Conservation (phyloP, 495 filamentous ascomycete species). For the Aspergillus homomorphus region DNA sequence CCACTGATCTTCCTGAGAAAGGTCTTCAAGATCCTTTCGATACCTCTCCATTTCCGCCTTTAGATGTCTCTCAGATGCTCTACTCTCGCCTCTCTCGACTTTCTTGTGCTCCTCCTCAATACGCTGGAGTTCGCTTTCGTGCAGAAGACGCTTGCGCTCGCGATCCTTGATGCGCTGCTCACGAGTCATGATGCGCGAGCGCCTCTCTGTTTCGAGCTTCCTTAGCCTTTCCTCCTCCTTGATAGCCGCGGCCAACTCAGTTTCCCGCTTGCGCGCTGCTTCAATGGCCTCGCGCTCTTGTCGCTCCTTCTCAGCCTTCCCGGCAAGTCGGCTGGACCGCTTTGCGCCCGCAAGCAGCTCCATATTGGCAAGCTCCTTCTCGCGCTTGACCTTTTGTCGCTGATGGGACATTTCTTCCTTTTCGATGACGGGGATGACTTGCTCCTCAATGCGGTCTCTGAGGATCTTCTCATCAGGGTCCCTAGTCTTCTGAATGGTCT, state of each 20-base stretch:
- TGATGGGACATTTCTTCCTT: conserved; percentile 74
- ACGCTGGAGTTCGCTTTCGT: conserved; percentile 77
- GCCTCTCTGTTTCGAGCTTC: conserved; percentile 71
- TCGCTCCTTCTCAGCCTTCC: conserved; percentile 74
- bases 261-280: conserved; percentile 65
- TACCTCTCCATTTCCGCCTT: conserved; percentile 74
- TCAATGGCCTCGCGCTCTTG: conserved; percentile 67
- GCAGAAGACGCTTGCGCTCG: conserved; percentile 71
- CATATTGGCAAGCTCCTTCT: conserved; percentile 76
- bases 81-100: conserved; percentile 56
- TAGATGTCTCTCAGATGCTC: conserved; percentile 74
- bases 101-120: conserved; percentile 75
- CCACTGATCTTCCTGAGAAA: conserved; percentile 83
- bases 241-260: conserved; percentile 61
- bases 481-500: conserved; percentile 65
- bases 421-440: conserved; percentile 79
- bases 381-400: conserved; percentile 63
- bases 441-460: conserved; percentile 61
- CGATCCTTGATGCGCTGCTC: conserved; percentile 81
- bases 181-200: conserved; percentile 77
- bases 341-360: conserved; percentile 91
- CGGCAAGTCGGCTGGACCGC: conserved; percentile 81
- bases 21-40: conserved; percentile 65
- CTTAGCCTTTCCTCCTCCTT: conserved; percentile 66
- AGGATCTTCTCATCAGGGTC: conserved; percentile 80